Evolutionary conservation across 2,329 filamentous ascomycete species (phyloP), one percentile per base, ranked within the genome.

Genomic region (Exserohilum turcica): DNA sequence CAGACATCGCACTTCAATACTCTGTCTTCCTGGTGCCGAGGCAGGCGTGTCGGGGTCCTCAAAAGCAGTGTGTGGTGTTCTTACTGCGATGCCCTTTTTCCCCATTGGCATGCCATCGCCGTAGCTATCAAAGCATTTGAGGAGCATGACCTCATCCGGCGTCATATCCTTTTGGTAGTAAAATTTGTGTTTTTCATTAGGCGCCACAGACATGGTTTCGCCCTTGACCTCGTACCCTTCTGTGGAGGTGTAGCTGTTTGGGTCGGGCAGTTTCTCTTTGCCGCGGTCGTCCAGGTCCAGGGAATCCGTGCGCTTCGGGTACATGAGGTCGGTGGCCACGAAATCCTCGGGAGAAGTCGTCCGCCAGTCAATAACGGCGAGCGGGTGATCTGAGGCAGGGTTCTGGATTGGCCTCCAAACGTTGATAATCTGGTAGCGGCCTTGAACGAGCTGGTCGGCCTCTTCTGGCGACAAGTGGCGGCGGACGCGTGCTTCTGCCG

Each of bases 121-220:
- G 31, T 64, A 68, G 8, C 73, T 77, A 54, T 80, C 78, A 56
- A 77, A 80, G 57, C 78, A 80, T 70, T 80, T 84, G 56, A 84
- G 73, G 51, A 83, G 67, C 74, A 83, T 76, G 0, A 79, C 79
- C 65, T 84, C 80, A 2, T 80, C 77, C 0, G 79, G 80, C 16
- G 79, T 84, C 86, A 89, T 88, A 63, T 88, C 86, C 73, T 86
- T 87, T 67, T 83, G 76, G 61, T 88, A 89, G 63, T 82, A 88
- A 63, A 87, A 87, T 60, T 78, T 77, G 67, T 89, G 86, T 13
- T 70, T 71, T 6, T 83, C 80, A 59, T 76, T 87, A 3, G 84
- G 79, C 39, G 79, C 76, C 0, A 89, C 82, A 0, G 77, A 79
- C 65, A 86, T 81, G 1, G 85, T 88, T 75, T 89, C 86, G 16